Evolutionary conservation across 2,329 filamentous ascomycete species (phyloP), one percentile per base, ranked within the genome.

Genomic region (Periconia macrospinosa): DNA sequence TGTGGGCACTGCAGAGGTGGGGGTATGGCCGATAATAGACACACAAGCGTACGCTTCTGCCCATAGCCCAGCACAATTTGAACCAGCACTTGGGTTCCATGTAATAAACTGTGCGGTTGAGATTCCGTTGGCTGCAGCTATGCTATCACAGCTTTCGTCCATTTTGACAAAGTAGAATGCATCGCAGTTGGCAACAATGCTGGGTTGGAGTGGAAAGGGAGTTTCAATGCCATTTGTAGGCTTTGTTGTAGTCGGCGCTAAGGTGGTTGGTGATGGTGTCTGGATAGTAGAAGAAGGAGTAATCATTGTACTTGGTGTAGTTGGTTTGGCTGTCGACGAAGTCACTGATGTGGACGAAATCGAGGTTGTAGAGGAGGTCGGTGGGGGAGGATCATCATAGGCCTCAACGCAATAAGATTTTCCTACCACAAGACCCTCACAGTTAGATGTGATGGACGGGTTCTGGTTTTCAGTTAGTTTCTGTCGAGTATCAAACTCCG

Each of bases 21-120:
- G 23, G n/a, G 8, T 30, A 19, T 43, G 45, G 11, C 58, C 55
- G 23, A 56, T 49, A 27, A 58, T 52, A 42, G 17, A 35, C 11
- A 60, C 51, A 41, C 56, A 60, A 14, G 52, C 56, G 19, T 59
- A 58, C 1, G 54, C 49, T 8, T 59, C 47, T 17, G 48, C 50
- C 47, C 52, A 55, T 2, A 60, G 49, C 9, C 52, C 49, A 11
- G 18, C 17, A 41, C 56, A 60, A 17, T 18, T 33, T 7, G 20
- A 15, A 6, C 50, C 49, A 15, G 49, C 53, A 0, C 10, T 20
- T 1, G 59, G 52, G 27, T 62, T 62, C 59, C 55, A 62, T 7
- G 41, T 23, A 13, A 53, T 20, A 45, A 62, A 55, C 8, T 62
- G 23, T 10, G 19, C 30, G 6, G 50, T 23, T 8, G 55, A 47